These are phyloP conservation scores for Wickerhamomyces chambardii DNA, from an alignment of 805 yeast genomes.

Conservation along the genomic window DNA sequence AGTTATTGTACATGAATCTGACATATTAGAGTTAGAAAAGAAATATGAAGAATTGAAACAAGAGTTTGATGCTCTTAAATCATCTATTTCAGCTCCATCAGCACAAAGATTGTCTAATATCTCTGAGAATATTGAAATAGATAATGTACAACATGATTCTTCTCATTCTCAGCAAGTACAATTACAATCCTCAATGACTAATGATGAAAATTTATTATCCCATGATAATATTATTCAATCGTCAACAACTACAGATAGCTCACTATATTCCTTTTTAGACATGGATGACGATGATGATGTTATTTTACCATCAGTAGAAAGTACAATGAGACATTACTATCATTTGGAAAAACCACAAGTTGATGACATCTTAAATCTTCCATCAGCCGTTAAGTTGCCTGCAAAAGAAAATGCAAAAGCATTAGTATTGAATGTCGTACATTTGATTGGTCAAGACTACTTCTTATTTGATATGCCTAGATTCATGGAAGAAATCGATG, in stretches of 20 bases:
- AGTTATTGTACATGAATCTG: constrained; percentile 14
- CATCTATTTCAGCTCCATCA: no score
- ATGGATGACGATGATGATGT: constrained; percentile 11
- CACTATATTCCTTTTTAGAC: constrained; percentile 15
- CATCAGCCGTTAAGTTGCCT: constrained; percentile 9
- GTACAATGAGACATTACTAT: constrained; percentile 9
- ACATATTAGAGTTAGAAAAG: constrained; percentile 8
- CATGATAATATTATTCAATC: constrained; percentile 13
- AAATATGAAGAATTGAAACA: background rate
- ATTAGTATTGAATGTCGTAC: constrained; percentile 10
- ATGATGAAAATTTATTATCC: constrained; percentile 6
- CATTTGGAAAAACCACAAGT: constrained; percentile 4
- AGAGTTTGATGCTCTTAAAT: background rate
- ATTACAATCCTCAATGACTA: background rate
- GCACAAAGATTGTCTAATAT: no score
- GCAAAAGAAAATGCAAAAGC: constrained; percentile 6
- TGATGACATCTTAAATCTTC: constrained; percentile 2
- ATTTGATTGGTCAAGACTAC: constrained; percentile 15
- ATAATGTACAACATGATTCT: no score
- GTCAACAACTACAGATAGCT: constrained; percentile 14
- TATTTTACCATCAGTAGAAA: constrained; percentile 2
- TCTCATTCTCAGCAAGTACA: no score
- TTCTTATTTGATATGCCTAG: constrained; percentile 11
- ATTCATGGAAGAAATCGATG: constrained; percentile 5
- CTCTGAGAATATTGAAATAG: no score